Base-by-base conservation (phyloP, 805 yeast species). In the Candida ipomoeae region DNA sequence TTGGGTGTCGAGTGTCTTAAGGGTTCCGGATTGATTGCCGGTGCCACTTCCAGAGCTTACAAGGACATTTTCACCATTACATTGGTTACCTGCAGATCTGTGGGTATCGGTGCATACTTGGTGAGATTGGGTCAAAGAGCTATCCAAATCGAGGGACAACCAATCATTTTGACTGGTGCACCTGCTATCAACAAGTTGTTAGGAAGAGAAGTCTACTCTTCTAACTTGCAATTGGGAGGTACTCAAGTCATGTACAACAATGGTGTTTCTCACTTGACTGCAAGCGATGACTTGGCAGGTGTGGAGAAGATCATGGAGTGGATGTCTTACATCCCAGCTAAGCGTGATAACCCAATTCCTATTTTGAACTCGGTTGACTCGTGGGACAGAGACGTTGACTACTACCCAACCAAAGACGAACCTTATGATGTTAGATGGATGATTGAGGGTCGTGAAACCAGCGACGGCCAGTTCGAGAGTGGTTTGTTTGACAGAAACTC, bases 91-190 rank as follows among this genome's bases (percentile, higher is more conserved):
- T 91, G 98, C 77, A 85, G 99, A 80, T 91, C 98, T 47, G 99
- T 94, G 63, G 99, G 99, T 85, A 94, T 94, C 69, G 99, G 99
- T 78, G 99, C 99, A 42, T 94, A 94, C 68, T 79, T 94, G 67
- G 99, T 94, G 39, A 87, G 99, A 73, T 80, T 94, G 59, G 99
- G 99, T 64, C 98, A 94, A 79, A 87, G 99, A 79, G 96, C 98
- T 40, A 91, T 94, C 63, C 99, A 94, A 76, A 87, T 94, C 62
- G 97, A 94, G 70, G 99, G 99, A 40, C 98, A 94, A 74, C 99
- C 99, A 49, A 89, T 94, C 62, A 92, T 94, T 60, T 84, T 94
- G 65, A 94, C 99, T 50, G 99, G 99, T 80, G 99, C 99, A 51
- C 97, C 97, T 47, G 97, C 99, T 51, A 89, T 94, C 69, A 94